These are phyloP conservation scores for Clonostachys rosea DNA, from an alignment of 2,329 filamentous ascomycete genomes.

Conservation along the genomic window DNA sequence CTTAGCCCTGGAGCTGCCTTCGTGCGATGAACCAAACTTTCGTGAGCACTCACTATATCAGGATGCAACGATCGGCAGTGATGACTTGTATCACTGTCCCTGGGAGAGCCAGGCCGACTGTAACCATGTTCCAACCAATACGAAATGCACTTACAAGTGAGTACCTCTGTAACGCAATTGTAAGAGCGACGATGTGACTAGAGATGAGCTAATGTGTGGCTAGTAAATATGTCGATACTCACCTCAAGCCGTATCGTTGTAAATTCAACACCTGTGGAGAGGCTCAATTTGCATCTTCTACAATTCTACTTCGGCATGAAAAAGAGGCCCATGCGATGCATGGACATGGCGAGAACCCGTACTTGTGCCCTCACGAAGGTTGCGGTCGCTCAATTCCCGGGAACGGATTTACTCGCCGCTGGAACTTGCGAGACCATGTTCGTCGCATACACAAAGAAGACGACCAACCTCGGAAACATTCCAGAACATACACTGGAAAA, in stretches of 20 bases:
- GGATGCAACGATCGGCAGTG: constrained; percentile 54
- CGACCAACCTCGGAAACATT: constrained; percentile 11
- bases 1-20: no score
- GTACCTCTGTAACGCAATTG: background rate
- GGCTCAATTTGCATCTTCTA: constrained; percentile 89
- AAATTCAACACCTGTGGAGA: constrained; percentile 79
- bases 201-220: constrained; percentile 4
- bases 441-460: constrained; percentile 78
- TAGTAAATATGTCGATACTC: constrained; percentile 96
- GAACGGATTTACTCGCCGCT: constrained; percentile 89
- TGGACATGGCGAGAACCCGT: constrained; percentile 88
- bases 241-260: constrained; percentile 94
- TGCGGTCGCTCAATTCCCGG: constrained; percentile 79
- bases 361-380: constrained; percentile 80
- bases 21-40: no score
- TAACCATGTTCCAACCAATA: constrained; percentile 87
- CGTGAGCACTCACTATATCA: constrained; percentile 62
- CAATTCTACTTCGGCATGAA: constrained; percentile 90
- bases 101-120: constrained; percentile 69
- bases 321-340: constrained; percentile 94
- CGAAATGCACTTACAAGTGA: constrained; percentile 99
- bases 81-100: constrained; percentile 92
- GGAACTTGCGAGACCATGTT: constrained; percentile 98
- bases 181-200: background rate
- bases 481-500: no score